Evolutionary conservation across 2,329 filamentous ascomycete species (phyloP), one percentile per base, ranked within the genome.

Genomic region (Penicillium sp.): DNA sequence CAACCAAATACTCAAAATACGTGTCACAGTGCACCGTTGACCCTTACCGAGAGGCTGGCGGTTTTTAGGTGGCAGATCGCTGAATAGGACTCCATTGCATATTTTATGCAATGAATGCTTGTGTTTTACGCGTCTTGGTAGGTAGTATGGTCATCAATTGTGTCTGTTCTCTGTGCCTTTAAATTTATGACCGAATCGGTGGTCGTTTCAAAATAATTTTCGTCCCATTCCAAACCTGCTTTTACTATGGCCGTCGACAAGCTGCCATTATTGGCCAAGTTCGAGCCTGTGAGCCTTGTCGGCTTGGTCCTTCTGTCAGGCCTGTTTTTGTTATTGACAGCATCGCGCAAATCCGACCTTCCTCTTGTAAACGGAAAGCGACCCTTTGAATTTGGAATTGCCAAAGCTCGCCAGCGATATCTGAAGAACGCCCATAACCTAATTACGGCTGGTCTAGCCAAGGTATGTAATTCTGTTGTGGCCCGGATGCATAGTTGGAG

Each of bases 281-380:
- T 45, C n/a, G 27, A 25, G 27, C 27, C 41, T 13, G 27, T 45
- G 9, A 45, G 27, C 41, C 27, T 45, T 3, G 8, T 32, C 7
- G 41, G 41, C 41, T 45, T 45, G n/a, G 27, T 32, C 15, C 4
- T 45, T 8, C 41, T 45, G 3, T 45, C 34, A 6, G 32, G 34
- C 2, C 9, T 47, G 4, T 47, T 47, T 10, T 47, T 38, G 16
- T 5, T 47, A 9, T 38, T 47, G 46, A 39, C 23, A 13, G 38
- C 46, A 9, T 12, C 46, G 4, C 34, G 23, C n/a, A 45, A 39
- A 10, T 45, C 49, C 2, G 25, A 21, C 6, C 25, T 51, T 1
- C 49, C 49, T 45, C 40, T 51, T 13, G 41, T 51, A 6, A 51
- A 51, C 29, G 38, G 39, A n/a, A 51, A 44, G 15, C 41, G 40